A percentile compares a stretch with the other conserved stretches of the same genome.
Conservation (phyloP, 345 rosid genomes). For the Citrus sinensis region DVS_A1.0 CM039165.1:35589001-35589500, state of each 20-base stretch:
- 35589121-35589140: constrained; percentile 25
- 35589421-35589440: constrained; percentile 24
- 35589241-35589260: background rate
- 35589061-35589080: no score
- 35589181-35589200: background rate
- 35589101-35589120: constrained; percentile 2
- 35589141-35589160: background rate
- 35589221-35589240: background rate
- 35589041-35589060: no score
- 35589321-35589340: background rate
- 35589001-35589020: no score
- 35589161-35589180: background rate
- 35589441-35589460: constrained; percentile 36
- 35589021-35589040: no score
- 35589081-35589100: background rate
- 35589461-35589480: constrained; percentile 34
- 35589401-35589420: constrained; percentile 46
- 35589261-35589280: background rate
- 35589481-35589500: constrained; percentile 1
- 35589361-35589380: background rate
- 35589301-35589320: background rate
- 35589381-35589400: constrained; percentile 70
- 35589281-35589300: background rate
- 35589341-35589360: background rate
- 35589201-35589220: background rate